phyloP scores from a whole-genome alignment of 768 basidiomycete genomes.

The Megacollybia marginata region DNA sequence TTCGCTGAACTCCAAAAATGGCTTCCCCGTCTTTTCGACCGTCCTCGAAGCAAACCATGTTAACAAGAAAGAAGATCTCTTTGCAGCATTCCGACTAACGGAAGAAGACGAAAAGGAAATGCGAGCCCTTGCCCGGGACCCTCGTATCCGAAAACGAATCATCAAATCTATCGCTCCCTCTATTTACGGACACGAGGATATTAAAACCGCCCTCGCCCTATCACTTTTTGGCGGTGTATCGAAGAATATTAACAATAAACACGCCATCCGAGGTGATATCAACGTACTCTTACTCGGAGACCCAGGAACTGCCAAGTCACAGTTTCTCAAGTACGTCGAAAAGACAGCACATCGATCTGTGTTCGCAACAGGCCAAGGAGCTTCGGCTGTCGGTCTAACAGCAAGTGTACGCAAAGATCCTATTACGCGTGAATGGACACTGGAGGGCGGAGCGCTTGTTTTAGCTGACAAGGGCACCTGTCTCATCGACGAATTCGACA shows the following conservation, averaged over 20 bases:
- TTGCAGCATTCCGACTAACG: slow-evolving; percentile 95
- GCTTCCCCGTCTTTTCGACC: slow-evolving; percentile 98
- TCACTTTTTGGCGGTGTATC: slow-evolving; percentile 91
- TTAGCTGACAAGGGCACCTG: slow-evolving; percentile 97
- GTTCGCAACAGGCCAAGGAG: slow-evolving; percentile 97
- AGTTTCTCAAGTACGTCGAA: slow-evolving; percentile 98
- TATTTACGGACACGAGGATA: slow-evolving; percentile 98
- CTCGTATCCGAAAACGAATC: slow-evolving; percentile 93
- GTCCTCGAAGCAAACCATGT: slow-evolving; percentile 97
- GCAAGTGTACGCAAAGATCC: slow-evolving; percentile 99
- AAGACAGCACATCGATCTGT: slow-evolving; percentile 98
- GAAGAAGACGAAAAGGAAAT: slow-evolving; percentile 97
- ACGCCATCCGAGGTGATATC: slow-evolving; percentile 95
- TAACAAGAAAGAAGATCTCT: slow-evolving; percentile 98
- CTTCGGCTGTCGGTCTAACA: slow-evolving; percentile 96
- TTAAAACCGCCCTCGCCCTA: slow-evolving; percentile 95
- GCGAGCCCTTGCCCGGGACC: slow-evolving; percentile 78
- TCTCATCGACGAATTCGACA: slow-evolving; percentile 98
- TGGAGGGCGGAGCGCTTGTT: slow-evolving; percentile 97
- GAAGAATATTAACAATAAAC: slow-evolving; percentile 96
- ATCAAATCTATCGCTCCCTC: slow-evolving; percentile 98
- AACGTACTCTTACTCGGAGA: slow-evolving; percentile 95
- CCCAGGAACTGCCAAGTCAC: slow-evolving; percentile 98
- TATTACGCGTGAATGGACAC: slow-evolving; percentile 94
- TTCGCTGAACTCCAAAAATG: slow-evolving; percentile 95